phyloP scores from a whole-genome alignment of 768 basidiomycete species.

The Calocera cornea region DNA sequence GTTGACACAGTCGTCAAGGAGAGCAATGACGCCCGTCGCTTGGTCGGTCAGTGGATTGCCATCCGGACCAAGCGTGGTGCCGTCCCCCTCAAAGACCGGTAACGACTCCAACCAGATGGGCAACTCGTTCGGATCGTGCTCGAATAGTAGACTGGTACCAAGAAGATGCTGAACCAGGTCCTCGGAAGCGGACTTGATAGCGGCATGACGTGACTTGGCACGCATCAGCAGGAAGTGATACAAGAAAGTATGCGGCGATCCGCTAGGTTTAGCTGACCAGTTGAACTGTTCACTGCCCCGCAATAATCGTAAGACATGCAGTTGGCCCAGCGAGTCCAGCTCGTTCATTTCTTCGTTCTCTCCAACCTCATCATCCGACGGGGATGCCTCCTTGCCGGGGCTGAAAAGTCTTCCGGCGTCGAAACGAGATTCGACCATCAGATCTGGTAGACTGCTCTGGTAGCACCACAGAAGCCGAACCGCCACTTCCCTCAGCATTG shows the following conservation, averaged over 20 bases:
- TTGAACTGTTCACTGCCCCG: slow-evolving; percentile 63
- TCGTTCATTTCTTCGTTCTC: slow-evolving; percentile 24
- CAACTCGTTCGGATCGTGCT: slow-evolving; percentile 58
- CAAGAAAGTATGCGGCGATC: slow-evolving; percentile 45
- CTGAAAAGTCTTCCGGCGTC: slow-evolving; percentile 70
- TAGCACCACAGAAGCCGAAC: slow-evolving; percentile 77
- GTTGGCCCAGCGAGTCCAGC: slow-evolving; percentile 47
- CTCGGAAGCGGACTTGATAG: slow-evolving; percentile 38
- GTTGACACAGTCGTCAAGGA: slow-evolving; percentile 78
- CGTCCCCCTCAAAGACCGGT: slow-evolving; percentile 31
- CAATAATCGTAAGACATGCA: slow-evolving; percentile 67
- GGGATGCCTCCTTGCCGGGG: slow-evolving; percentile 29
- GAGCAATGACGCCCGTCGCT: slow-evolving; percentile 40
- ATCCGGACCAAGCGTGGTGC: slow-evolving; percentile 35
- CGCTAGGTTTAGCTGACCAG: slow-evolving; percentile 64
- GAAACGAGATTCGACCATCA: slow-evolving; percentile 68
- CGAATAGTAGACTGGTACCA: slow-evolving; percentile 61
- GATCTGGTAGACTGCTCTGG: slow-evolving; percentile 55
- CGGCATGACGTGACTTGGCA: slow-evolving; percentile 34
- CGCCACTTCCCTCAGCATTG: slow-evolving; percentile 61
- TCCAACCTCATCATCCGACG: slow-evolving; percentile 21
- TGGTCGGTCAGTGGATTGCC: slow-evolving; percentile 37
- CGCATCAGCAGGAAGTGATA: slow-evolving; percentile 58
- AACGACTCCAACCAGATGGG: slow-evolving; percentile 59
- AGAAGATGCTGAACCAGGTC: slow-evolving; percentile 53